Evolutionary conservation across 345 rosid genomes (phyloP).

Genomic region (Cardamine chenopodiifolia): DNA sequence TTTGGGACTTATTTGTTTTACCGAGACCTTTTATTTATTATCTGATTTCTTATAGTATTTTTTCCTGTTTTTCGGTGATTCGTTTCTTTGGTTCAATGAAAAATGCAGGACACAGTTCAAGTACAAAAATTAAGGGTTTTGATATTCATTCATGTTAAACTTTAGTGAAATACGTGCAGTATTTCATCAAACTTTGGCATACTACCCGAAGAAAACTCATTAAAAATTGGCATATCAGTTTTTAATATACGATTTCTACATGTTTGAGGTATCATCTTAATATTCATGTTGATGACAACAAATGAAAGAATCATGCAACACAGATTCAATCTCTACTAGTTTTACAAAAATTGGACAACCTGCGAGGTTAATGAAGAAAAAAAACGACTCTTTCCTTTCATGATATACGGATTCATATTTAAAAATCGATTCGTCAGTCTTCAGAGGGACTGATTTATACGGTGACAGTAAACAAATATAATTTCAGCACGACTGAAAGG

Average conservation of each 20-base stretch:
- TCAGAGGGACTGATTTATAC: not conserved
- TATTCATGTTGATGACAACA: conserved; percentile 12
- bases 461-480: conserved; percentile 69
- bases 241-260: not conserved
- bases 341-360: conserved; percentile 1
- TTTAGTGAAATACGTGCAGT: not conserved
- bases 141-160: not conserved
- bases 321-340: conserved; percentile 2
- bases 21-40: not conserved
- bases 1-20: not conserved
- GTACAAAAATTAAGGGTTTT: not conserved
- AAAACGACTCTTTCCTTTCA: not conserved
- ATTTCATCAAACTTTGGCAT: not conserved
- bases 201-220: not conserved
- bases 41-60: conserved; percentile 24
- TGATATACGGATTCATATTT: not conserved
- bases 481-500: conserved; percentile 69
- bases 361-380: not conserved
- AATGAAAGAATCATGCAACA: conserved; percentile 30
- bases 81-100: too few relatives aligned
- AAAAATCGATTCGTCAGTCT: not conserved
- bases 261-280: not conserved
- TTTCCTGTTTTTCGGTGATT: not conserved
- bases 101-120: not conserved
- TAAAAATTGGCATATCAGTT: not conserved